Base-by-base conservation (phyloP, 2,329 filamentous ascomycete genomes). In the Epichloe gansuensis region DNA sequence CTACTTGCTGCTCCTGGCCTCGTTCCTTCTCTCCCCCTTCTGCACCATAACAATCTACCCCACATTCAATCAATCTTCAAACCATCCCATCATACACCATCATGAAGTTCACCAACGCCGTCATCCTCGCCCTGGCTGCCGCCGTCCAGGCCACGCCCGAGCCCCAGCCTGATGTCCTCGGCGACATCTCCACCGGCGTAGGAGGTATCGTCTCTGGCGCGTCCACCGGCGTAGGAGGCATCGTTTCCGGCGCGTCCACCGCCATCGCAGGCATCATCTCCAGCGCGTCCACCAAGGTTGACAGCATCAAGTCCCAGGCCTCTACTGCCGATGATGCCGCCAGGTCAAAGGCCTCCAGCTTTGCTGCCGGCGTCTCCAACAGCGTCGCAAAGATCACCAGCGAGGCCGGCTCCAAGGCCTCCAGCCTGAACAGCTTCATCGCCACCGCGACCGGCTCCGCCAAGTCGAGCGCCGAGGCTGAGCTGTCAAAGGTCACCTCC, bases 51-150 rank as follows among this genome's bases (percentile, higher is more conserved):
- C n/a, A n/a, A 44, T 44, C 13, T 31, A 44, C 8, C 27, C 27
- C 27, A 31, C 9, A 31, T 4, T 9, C 8, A 31, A 9, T 1
- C 27, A 4, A 31, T 9, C 1, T 31, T 3, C 25, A 45, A 15
- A 3, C 11, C 2, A 31, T 7, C 23, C 5, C 5, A 43, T 2
- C 34, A 36, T 55, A 51, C 54, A 50, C 53, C 60, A 60, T 43
- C 52, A 70, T 71, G 69, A 68, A 68, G 65, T 66, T 68, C 64
- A 61, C 65, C 60, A 60, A 59, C 57, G 56, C 60, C 44, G 58
- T 63, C 51, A 43, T 67, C 55, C 54, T 66, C 51, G 59, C 63
- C 56, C 57, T 69, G 44, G 61, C 61, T 48, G 62, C 65, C 52
- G 54, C 60, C 42, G 63, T 60, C 54, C 56, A 65, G 57, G 66